A percentile compares a stretch with the other conserved stretches of the same genome.
Evolutionary conservation across 805 yeast species (phyloP).

Genomic region (Ogataea corticis): DNA sequence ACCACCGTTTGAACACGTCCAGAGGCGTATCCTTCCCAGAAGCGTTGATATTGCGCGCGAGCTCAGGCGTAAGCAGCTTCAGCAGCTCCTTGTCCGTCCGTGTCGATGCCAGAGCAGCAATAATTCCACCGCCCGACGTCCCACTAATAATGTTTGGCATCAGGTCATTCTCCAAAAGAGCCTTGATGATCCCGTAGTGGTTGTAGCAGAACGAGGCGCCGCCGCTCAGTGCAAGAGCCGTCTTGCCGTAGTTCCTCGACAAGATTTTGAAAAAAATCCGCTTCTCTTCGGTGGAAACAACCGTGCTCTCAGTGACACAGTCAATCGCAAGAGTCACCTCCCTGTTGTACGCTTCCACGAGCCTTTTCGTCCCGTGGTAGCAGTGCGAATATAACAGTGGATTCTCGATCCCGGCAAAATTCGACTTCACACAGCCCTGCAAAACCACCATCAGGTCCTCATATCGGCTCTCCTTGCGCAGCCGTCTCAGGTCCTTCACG

Average conservation of each 20-base stretch:
- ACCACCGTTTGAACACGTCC: conserved; percentile 63
- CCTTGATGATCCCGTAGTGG: conserved; percentile 76
- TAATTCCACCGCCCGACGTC: conserved; percentile 79
- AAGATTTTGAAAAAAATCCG: conserved; percentile 55
- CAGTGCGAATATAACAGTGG: conserved; percentile 70
- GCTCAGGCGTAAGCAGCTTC: conserved; percentile 55
- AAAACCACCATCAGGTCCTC: conserved; percentile 55
- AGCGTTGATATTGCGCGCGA: conserved; percentile 66
- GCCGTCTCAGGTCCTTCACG: conserved; percentile 39
- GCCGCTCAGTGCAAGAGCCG: conserved; percentile 73
- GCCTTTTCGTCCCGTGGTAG: conserved; percentile 69
- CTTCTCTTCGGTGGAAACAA: conserved; percentile 43
- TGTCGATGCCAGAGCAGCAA: conserved; percentile 71
- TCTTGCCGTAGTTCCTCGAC: conserved; percentile 65
- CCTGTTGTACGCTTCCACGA: conserved; percentile 54
- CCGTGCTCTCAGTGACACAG: conserved; percentile 39
- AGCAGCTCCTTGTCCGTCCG: conserved; percentile 67
- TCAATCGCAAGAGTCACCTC: conserved; percentile 53
- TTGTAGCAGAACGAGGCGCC: conserved; percentile 80
- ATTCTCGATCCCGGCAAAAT: conserved; percentile 80
- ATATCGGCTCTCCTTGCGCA: conserved; percentile 34
- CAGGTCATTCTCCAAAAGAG: conserved; percentile 63
- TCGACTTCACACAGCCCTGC: conserved; percentile 67
- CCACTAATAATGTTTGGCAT: conserved; percentile 73
- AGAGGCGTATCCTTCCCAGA: conserved; percentile 60